A percentile compares a stretch with the other conserved stretches of the same genome.
These are phyloP conservation scores for Aspergillus mulundensis DNA, from an alignment of 495 filamentous ascomycete species.

Conservation along the genomic window DNA sequence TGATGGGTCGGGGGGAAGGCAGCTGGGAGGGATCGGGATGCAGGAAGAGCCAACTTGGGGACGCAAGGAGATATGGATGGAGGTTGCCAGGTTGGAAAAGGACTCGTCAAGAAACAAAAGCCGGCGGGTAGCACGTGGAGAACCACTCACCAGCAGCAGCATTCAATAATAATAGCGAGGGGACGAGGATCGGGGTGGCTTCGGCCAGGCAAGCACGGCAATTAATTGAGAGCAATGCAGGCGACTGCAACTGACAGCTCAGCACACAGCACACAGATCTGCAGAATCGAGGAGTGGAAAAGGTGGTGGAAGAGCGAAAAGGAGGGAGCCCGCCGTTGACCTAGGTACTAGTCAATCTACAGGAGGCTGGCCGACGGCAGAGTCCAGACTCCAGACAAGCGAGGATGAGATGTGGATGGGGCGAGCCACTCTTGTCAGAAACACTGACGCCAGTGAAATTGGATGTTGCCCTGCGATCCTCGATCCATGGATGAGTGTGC, in stretches of 20 bases:
- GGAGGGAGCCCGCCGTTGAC: neutral
- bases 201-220: neutral
- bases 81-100: constrained; percentile 4
- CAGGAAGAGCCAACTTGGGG: constrained; percentile 21
- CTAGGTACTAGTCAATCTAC: too few species aligned
- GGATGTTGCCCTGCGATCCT: neutral
- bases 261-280: constrained; percentile 28
- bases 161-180: constrained; percentile 7
- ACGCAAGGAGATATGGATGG: constrained; percentile 17
- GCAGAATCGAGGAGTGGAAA: constrained; percentile 1
- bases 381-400: constrained; percentile 19
- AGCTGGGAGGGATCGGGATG: constrained; percentile 18
- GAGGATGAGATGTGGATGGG: constrained; percentile 1
- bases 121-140: constrained; percentile 27
- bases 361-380: constrained; percentile 23
- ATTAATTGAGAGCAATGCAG: constrained; percentile 15
- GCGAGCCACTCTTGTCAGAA: constrained; percentile 17
- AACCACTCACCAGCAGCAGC: constrained; percentile 14
- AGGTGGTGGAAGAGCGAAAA: neutral
- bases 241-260: constrained; percentile 23
- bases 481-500: constrained; percentile 1
- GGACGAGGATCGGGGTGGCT: neutral
- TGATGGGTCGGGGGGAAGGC: constrained; percentile 10
- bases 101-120: constrained; percentile 16
- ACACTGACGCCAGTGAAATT: constrained; percentile 3